These are phyloP conservation scores for Paramyrothecium sp. DNA, from an alignment of 2,329 filamentous ascomycete genomes.

Conservation along the genomic window DNA sequence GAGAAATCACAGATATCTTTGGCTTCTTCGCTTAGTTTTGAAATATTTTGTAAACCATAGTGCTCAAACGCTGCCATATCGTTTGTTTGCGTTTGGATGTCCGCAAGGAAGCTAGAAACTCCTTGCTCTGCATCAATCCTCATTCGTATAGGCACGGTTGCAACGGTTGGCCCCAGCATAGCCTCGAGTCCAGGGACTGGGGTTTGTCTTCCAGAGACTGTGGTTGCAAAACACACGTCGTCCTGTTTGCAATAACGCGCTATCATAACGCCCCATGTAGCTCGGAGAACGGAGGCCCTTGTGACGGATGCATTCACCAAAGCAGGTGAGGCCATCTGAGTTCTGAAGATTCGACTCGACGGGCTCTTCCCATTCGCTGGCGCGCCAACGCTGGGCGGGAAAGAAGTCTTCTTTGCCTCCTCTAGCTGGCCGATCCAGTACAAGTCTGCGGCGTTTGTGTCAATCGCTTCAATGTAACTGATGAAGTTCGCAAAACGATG, in stretches of 20 bases:
- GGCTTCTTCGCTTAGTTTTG: not conserved
- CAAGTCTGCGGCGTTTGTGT: too few species aligned
- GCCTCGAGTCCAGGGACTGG: not conserved
- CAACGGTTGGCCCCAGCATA: not conserved
- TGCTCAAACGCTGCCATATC: not conserved
- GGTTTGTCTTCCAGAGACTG: not conserved
- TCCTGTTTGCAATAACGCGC: not conserved
- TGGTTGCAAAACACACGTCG: not conserved
- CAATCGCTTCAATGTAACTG: slow-evolving; percentile 21
- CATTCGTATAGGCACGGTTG: not conserved
- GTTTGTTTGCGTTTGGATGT: not conserved
- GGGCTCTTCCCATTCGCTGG: not conserved
- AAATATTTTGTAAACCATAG: not conserved
- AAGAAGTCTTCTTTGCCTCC: too few species aligned
- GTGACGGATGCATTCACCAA: not conserved
- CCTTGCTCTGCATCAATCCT: not conserved
- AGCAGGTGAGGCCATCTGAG: not conserved
- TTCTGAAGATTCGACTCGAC: not conserved
- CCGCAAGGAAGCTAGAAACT: not conserved
- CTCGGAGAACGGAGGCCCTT: not conserved
- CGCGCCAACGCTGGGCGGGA: not conserved
- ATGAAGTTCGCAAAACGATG: slow-evolving; percentile 37
- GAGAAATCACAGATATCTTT: not conserved
- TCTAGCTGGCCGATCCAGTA: too few species aligned
- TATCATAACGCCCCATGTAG: not conserved